A percentile compares a stretch with the other conserved stretches of the same genome.
Evolutionary conservation across 768 basidiomycete genomes (phyloP).

Genomic region (Tulasnella sp.): DNA sequence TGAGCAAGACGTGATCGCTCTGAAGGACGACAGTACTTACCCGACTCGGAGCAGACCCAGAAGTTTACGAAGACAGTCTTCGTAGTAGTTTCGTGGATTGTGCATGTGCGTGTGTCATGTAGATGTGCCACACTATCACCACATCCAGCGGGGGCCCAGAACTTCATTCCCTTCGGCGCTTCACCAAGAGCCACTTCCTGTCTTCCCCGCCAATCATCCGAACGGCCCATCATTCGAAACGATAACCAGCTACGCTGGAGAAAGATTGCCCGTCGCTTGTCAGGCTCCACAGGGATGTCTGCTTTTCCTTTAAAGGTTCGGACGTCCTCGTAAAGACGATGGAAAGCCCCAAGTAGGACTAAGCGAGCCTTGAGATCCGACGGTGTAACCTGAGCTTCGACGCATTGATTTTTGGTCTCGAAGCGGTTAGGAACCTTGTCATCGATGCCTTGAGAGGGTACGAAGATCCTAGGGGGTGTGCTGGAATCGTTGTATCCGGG

Average conservation of each 20-base stretch:
- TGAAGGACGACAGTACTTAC: background rate
- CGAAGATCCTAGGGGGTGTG: too few species aligned
- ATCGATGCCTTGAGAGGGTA: too few species aligned
- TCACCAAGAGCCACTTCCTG: background rate
- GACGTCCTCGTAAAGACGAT: constrained; percentile 7
- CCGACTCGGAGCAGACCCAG: background rate
- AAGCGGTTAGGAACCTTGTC: background rate
- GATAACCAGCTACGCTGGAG: constrained; percentile 13
- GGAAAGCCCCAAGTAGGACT: constrained; percentile 21
- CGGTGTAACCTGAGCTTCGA: constrained; percentile 16
- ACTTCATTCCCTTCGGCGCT: too few species aligned
- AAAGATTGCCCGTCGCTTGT: constrained; percentile 8
- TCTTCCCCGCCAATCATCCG: background rate
- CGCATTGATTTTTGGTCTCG: background rate
- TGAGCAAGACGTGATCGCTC: background rate
- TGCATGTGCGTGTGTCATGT: constrained; percentile 23
- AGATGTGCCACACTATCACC: constrained; percentile 25
- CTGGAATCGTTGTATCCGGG: too few species aligned
- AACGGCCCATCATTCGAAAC: constrained; percentile 15
- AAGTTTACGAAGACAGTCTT: background rate
- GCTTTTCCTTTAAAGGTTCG: background rate
- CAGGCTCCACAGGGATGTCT: background rate
- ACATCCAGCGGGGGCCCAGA: constrained; percentile 23
- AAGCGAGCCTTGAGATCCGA: constrained; percentile 20
- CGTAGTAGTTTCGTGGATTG: background rate